Evolutionary conservation across 164 flowering plant species (phyloP).

Genomic region (Annona squamosa): DNA sequence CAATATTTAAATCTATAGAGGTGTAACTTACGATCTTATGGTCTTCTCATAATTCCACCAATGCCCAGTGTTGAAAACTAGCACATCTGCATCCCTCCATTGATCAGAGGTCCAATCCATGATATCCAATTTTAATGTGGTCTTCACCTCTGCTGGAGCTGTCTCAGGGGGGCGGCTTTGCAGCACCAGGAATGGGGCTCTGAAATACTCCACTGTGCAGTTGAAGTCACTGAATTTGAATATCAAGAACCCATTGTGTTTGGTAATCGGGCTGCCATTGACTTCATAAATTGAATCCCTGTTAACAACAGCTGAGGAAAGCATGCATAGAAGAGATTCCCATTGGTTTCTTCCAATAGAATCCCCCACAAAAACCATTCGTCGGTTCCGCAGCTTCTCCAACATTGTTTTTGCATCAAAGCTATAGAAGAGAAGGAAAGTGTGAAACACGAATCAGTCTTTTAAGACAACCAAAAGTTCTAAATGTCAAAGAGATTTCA

Average conservation of each 20-base stretch:
- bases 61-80: conserved; percentile 84
- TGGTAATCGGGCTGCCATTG: conserved; percentile 89
- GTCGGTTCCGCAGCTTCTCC: conserved; percentile 62
- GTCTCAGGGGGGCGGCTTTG: conserved; percentile 76
- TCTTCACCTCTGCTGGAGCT: conserved; percentile 32
- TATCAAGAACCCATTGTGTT: conserved; percentile 83
- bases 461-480: not conserved
- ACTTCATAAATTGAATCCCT: conserved; percentile 78
- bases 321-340: conserved; percentile 98
- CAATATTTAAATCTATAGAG: not conserved
- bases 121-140: conserved; percentile 67
- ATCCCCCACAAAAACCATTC: conserved; percentile 87
- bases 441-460: not conserved
- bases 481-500: not conserved
- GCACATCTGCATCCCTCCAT: conserved; percentile 84
- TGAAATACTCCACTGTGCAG: conserved; percentile 90
- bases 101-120: conserved; percentile 77
- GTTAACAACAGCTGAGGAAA: conserved; percentile 58
- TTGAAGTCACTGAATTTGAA: conserved; percentile 75
- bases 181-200: conserved; percentile 82
- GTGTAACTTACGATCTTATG: conserved; percentile 48
- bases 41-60: conserved; percentile 99
- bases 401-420: conserved; percentile 74
- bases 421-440: conserved; percentile 17
- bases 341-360: conserved; percentile 99